A percentile compares a stretch with the other conserved stretches of the same genome.
Evolutionary conservation across 1,284 basidiomycete genomes (phyloP).

Genomic region (Tilletia indica): DNA sequence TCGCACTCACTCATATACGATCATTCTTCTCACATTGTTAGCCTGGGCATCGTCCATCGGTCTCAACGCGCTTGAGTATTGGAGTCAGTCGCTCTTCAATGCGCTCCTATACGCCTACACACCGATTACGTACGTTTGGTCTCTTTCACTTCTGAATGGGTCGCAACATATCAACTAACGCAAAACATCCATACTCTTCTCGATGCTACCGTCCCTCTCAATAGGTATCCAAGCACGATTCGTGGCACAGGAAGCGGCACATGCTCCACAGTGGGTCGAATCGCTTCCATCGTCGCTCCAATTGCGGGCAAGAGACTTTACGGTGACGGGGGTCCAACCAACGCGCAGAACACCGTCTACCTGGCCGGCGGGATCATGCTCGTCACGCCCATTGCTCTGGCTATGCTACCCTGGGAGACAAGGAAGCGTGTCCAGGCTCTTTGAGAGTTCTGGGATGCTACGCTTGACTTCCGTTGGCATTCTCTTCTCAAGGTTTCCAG

Average conservation of each 20-base stretch:
- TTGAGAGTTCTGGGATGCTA: neutral
- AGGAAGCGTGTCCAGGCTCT: slow-evolving; percentile 19
- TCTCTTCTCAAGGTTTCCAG: neutral
- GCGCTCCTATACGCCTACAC: slow-evolving; percentile 58
- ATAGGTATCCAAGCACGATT: slow-evolving; percentile 57
- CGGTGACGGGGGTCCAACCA: slow-evolving; percentile 63
- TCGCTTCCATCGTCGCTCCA: slow-evolving; percentile 56
- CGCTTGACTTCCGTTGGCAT: neutral
- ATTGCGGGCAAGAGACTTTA: slow-evolving; percentile 58
- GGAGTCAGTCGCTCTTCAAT: slow-evolving; percentile 57
- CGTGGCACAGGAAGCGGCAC: slow-evolving; percentile 57
- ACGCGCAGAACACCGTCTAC: slow-evolving; percentile 39
- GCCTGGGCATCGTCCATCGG: slow-evolving; percentile 45
- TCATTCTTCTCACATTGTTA: slow-evolving; percentile 23
- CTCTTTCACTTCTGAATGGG: no score
- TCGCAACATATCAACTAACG: neutral
- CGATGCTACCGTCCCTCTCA: slow-evolving; percentile 17
- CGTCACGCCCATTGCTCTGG: slow-evolving; percentile 38
- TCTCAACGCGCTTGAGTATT: slow-evolving; percentile 57
- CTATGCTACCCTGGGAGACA: slow-evolving; percentile 42
- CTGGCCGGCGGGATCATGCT: slow-evolving; percentile 40
- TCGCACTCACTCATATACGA: neutral
- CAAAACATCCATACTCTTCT: no score
- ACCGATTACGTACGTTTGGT: slow-evolving; percentile 29
- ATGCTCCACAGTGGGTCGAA: slow-evolving; percentile 55